A percentile compares a stretch with the other conserved stretches of the same genome.
Evolutionary conservation across 768 basidiomycete species (phyloP).

Genomic region (Butyriboletus loyo): DNA sequence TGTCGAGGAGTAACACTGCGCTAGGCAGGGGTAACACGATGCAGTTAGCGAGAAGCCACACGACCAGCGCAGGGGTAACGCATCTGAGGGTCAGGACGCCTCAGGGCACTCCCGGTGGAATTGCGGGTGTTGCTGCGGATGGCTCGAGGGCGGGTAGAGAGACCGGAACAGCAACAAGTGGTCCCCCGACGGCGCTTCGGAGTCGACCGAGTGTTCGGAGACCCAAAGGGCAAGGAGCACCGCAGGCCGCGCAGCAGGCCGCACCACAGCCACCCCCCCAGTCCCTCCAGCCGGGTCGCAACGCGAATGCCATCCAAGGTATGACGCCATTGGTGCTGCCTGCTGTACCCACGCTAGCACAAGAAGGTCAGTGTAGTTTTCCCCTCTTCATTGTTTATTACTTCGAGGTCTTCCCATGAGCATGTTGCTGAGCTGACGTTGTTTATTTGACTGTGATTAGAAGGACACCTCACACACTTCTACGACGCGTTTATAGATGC

Average conservation of each 20-base stretch:
- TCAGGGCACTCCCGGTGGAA: not conserved
- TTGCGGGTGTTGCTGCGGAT: not conserved
- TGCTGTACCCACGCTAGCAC: not conserved
- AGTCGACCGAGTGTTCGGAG: slow-evolving; percentile 8
- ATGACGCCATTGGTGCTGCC: slow-evolving; percentile 3
- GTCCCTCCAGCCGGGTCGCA: not conserved
- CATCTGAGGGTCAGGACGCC: slow-evolving; percentile 9
- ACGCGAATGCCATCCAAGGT: not conserved
- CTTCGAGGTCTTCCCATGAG: not conserved
- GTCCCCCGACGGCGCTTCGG: slow-evolving; percentile 23
- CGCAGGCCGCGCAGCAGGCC: not conserved
- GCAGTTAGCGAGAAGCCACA: slow-evolving; percentile 1
- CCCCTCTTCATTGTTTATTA: not conserved
- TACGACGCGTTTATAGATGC: slow-evolving; percentile 72
- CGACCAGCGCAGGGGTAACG: not conserved
- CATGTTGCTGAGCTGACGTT: not conserved
- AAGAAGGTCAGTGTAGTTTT: slow-evolving; percentile 8
- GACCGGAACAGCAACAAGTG: slow-evolving; percentile 19
- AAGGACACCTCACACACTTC: slow-evolving; percentile 57
- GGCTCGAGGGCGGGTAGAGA: slow-evolving; percentile 46
- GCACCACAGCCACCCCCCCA: not conserved
- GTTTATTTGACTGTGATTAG: not conserved
- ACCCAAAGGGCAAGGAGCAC: not conserved
- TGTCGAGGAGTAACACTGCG: slow-evolving; percentile 41
- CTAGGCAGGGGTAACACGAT: slow-evolving; percentile 7